phyloP scores from a whole-genome alignment of 768 basidiomycete species.

The Termitomyces sp. region DNA sequence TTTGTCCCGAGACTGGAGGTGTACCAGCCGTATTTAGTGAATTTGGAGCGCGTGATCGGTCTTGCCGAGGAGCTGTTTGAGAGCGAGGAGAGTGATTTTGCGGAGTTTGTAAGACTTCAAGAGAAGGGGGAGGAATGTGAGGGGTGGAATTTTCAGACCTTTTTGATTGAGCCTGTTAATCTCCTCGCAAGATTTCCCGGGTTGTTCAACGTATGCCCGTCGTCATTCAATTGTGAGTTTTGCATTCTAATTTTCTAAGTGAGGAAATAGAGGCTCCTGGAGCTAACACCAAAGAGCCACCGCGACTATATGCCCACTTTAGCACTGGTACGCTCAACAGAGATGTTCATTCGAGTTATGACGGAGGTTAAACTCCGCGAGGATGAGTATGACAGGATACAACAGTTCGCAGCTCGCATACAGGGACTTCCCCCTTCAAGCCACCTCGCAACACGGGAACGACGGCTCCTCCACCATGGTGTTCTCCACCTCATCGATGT shows the following conservation, averaged over 20 bases:
- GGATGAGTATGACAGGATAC: constrained; percentile 79
- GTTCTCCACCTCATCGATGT: constrained; percentile 42
- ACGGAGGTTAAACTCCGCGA: constrained; percentile 84
- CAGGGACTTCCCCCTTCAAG: constrained; percentile 51
- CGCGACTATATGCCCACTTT: constrained; percentile 68
- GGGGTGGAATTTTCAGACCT: constrained; percentile 61
- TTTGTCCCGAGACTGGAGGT: constrained; percentile 72
- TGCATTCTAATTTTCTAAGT: neutral
- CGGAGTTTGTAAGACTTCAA: constrained; percentile 78
- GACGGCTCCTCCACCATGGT: constrained; percentile 73
- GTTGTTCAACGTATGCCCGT: constrained; percentile 62
- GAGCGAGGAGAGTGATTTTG: constrained; percentile 67
- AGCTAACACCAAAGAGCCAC: constrained; percentile 67
- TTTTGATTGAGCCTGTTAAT: constrained; percentile 74
- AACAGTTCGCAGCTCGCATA: constrained; percentile 55
- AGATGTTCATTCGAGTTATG: constrained; percentile 71
- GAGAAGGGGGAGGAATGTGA: constrained; percentile 49
- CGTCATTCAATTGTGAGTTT: neutral
- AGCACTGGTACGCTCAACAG: constrained; percentile 61
- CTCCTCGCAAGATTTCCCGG: constrained; percentile 68
- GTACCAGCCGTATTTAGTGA: constrained; percentile 83
- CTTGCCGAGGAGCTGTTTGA: constrained; percentile 47
- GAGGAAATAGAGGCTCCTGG: constrained; percentile 66
- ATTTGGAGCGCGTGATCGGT: constrained; percentile 57
- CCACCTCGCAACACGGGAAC: constrained; percentile 64